Percentiles rank a stretch among this genome's conserved stretches.
phyloP scores from a whole-genome alignment of 352 stramenopile genomes.

The Globisporangium spinosum region DNA sequence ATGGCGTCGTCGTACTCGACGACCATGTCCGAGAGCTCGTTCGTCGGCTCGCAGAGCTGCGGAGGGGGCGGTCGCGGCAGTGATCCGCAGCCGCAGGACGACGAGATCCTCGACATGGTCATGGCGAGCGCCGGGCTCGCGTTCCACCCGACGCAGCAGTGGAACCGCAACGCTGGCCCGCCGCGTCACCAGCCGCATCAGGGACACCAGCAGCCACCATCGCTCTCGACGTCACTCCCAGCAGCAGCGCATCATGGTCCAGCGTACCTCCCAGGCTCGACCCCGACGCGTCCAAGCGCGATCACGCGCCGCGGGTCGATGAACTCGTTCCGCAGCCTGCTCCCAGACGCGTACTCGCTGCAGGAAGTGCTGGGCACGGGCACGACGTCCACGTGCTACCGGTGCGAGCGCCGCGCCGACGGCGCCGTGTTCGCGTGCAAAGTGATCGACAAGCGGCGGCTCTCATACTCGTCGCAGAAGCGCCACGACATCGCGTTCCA shows the following conservation, averaged over 20 bases:
- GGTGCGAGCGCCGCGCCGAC: slow-evolving; percentile 44
- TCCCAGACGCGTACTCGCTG: slow-evolving; percentile 45
- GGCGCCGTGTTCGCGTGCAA: slow-evolving; percentile 63
- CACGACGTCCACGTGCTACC: slow-evolving; percentile 73
- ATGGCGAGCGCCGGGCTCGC: slow-evolving; percentile 22
- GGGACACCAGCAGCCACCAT: background rate
- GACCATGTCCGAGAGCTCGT: slow-evolving; percentile 46
- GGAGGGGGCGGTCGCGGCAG: too few relatives aligned
- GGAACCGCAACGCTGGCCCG: background rate
- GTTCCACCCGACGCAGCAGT: slow-evolving; percentile 18
- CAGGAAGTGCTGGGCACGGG: slow-evolving; percentile 61
- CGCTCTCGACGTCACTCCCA: slow-evolving; percentile 8
- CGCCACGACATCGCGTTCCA: slow-evolving; percentile 53
- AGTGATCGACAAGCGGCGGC: slow-evolving; percentile 68
- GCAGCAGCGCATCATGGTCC: background rate
- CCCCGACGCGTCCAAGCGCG: background rate
- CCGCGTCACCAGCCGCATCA: background rate
- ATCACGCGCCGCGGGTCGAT: slow-evolving; percentile 16
- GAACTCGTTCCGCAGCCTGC: slow-evolving; percentile 33
- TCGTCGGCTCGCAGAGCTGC: slow-evolving; percentile 20
- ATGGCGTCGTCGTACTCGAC: slow-evolving; percentile 21
- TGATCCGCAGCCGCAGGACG: slow-evolving; percentile 21
- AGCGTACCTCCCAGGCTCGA: background rate
- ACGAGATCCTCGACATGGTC: slow-evolving; percentile 29
- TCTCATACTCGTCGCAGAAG: slow-evolving; percentile 44